Base-by-base conservation (phyloP, 306 rosid species). In the Fagus crenata region DNA sequence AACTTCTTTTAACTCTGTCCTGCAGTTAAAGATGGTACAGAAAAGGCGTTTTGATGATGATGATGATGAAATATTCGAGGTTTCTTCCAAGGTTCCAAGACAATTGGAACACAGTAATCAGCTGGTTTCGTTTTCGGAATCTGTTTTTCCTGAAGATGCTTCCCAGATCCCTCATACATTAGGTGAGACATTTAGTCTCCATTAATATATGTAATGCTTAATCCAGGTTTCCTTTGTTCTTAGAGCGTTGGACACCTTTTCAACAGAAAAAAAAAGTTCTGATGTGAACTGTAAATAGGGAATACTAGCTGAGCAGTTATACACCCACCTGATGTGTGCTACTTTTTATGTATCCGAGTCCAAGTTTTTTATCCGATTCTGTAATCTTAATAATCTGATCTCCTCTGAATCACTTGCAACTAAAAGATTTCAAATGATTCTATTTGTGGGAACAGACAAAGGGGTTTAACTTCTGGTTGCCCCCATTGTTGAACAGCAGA, bases 21-120 rank as follows among this genome's bases (percentile, higher is more conserved):
- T 85, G 85, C 93, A 88, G 90, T 59, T 70, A 74, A 86, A 75
- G 76, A 93, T 93, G 98, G 98, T 93, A 67, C 97, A 91, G 84
- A 93, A 93, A 67, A 95, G 95, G 63, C 86, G 90, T 71, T 90
- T 83, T 53, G 96, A 93, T 78, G 89, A 84, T 54, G 93, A 85
- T 67, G 96, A 90, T 54, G 96, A 85, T 67, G 96, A 90, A 67
- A 73, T 84, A 72, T 74, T 87, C 72, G 91, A 86, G 81, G 83
- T 85, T 75, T 86, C 96, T 69, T 79, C 88, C 77, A 91, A 93
- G 81, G 89, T 78, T 83, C 93, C 86, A 36, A 93, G 89, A 81
- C 96, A 88, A 55, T 85, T 42, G 15, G 93, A 77, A 74, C 81
- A 87, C 7, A 81, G 82, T 49, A 74, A 85, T 82, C 85, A 81